Conservation (phyloP, 1,139 yeast species). For the Hanseniaspora gamundiae region DNA sequence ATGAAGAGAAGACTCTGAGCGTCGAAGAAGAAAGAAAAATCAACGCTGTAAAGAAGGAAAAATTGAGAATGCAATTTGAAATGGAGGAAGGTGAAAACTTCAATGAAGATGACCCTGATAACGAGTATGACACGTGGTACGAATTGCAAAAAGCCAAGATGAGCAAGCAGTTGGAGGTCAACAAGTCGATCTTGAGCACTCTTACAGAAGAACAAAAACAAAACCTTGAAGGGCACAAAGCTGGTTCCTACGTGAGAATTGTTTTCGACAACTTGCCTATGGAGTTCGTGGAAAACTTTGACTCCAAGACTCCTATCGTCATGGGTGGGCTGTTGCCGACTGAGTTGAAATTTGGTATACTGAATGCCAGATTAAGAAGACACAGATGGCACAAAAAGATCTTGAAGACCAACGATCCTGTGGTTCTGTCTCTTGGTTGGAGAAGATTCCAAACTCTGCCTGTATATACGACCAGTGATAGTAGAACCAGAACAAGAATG, state of each 20-base stretch:
- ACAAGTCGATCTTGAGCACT: slow-evolving; percentile 61
- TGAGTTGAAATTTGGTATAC: slow-evolving; percentile 85
- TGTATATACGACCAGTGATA: slow-evolving; percentile 89
- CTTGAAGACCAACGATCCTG: slow-evolving; percentile 88
- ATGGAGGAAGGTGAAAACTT: slow-evolving; percentile 74
- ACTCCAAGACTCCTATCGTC: slow-evolving; percentile 74
- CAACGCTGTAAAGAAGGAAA: slow-evolving; percentile 84
- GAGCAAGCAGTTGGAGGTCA: slow-evolving; percentile 91
- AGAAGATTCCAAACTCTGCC: slow-evolving; percentile 96
- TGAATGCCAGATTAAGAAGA: slow-evolving; percentile 89
- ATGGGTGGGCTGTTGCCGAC: slow-evolving; percentile 86
- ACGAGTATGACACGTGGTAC: slow-evolving; percentile 87
- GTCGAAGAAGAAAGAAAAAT: slow-evolving; percentile 61
- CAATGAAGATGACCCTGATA: slow-evolving; percentile 63
- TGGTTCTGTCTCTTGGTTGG: slow-evolving; percentile 93
- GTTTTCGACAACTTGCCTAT: slow-evolving; percentile 79
- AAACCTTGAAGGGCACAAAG: slow-evolving; percentile 80
- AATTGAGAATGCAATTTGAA: slow-evolving; percentile 77
- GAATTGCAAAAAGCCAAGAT: slow-evolving; percentile 94
- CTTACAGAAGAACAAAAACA: slow-evolving; percentile 68
- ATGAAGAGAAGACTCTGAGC: slow-evolving; percentile 30
- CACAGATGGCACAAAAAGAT: slow-evolving; percentile 99
- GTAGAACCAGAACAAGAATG: slow-evolving; percentile 96
- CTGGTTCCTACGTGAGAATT: slow-evolving; percentile 88
- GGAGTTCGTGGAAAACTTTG: slow-evolving; percentile 79